phyloP scores from a whole-genome alignment of 805 yeast species.

The Grigorovia yakushimaensis region DNA sequence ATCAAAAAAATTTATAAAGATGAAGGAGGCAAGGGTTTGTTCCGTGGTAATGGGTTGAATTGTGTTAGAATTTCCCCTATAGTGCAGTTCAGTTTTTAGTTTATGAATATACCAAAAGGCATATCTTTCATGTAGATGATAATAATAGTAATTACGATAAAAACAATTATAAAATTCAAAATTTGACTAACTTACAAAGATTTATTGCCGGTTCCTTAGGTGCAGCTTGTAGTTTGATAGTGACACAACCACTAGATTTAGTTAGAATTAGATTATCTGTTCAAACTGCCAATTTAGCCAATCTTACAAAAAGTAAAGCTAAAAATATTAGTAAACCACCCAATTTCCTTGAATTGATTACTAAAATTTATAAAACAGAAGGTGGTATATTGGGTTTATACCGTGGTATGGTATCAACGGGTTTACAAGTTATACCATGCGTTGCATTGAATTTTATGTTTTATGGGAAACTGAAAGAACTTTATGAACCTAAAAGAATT shows the following conservation, averaged over 20 bases:
- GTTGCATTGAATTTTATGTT: conserved; percentile 88
- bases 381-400: conserved; percentile 77
- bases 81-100: conserved; percentile 90
- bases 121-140: conserved; percentile 27
- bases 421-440: conserved; percentile 91
- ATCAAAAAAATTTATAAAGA: conserved; percentile 71
- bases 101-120: conserved; percentile 52
- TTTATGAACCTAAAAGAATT: conserved; percentile 26
- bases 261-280: conserved; percentile 83
- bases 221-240: conserved; percentile 69
- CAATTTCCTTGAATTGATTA: conserved; percentile 52
- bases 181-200: conserved; percentile 34
- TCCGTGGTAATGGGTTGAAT: conserved; percentile 84
- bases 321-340: conserved; percentile 43
- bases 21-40: conserved; percentile 86
- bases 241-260: conserved; percentile 86
- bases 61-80: conserved; percentile 87
- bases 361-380: conserved; percentile 56
- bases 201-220: conserved; percentile 71
- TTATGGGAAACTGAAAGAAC: conserved; percentile 70
- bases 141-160: conserved; percentile 17
- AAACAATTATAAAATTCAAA: conserved; percentile 26
- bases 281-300: conserved; percentile 62
- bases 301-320: conserved; percentile 36
- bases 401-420: conserved; percentile 83